phyloP scores from a whole-genome alignment of 1,284 basidiomycete species.

The Microbotryum intermedium region DNA sequence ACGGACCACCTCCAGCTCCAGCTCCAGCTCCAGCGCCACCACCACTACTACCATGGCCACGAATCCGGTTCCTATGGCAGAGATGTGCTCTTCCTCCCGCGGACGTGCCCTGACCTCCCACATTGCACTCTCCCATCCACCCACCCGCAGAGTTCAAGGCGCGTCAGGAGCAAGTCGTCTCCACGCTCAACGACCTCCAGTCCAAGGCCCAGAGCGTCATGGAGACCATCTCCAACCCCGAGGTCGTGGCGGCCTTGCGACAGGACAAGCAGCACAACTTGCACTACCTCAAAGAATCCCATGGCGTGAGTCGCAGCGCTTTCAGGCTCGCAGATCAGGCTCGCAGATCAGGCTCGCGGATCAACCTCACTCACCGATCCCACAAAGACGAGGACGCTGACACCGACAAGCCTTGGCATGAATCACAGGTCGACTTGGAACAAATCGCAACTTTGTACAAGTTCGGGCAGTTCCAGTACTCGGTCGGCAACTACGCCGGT shows the following conservation, averaged over 20 bases:
- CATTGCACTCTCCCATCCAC: background rate
- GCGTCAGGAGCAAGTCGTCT: constrained; percentile 69
- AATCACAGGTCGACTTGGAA: constrained; percentile 68
- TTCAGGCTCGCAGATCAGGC: background rate
- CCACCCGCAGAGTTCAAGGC: constrained; percentile 62
- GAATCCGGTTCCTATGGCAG: no score
- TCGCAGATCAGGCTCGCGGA: no score
- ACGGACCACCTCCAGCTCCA: no score
- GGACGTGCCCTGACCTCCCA: background rate
- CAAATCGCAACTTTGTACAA: constrained; percentile 95
- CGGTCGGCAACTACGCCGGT: constrained; percentile 89
- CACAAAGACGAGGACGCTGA: background rate
- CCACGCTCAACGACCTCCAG: constrained; percentile 62
- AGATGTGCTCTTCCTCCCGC: no score
- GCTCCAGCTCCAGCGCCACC: no score
- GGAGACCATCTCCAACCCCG: constrained; percentile 92
- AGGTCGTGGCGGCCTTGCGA: constrained; percentile 76
- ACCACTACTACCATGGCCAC: no score
- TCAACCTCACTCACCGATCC: background rate
- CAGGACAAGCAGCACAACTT: constrained; percentile 97
- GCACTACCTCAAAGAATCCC: constrained; percentile 86
- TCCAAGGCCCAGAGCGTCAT: constrained; percentile 85
- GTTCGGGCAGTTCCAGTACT: constrained; percentile 97
- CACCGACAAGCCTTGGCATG: no score
- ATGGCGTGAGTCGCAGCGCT: constrained; percentile 54